Conservation (phyloP, 1,284 basidiomycete genomes). For the Trametes sp. region DNA sequence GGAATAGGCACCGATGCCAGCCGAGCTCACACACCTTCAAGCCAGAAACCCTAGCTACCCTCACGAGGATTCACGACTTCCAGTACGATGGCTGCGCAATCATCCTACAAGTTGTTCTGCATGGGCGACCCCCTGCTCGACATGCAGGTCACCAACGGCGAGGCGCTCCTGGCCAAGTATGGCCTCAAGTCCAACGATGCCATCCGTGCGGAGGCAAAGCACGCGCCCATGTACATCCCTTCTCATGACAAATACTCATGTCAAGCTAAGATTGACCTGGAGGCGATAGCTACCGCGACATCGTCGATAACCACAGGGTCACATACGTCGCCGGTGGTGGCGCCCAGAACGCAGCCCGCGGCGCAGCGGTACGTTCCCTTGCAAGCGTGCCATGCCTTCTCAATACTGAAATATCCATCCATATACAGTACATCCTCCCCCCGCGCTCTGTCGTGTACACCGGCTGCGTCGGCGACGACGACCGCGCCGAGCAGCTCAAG, state of each 20-base stretch:
- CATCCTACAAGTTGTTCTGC: constrained; percentile 69
- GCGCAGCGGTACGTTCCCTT: constrained; percentile 82
- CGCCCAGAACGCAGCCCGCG: constrained; percentile 95
- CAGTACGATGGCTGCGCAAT: constrained; percentile 33
- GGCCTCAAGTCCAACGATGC: constrained; percentile 95
- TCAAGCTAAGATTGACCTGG: background rate
- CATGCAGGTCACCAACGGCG: constrained; percentile 87
- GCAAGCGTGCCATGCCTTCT: background rate
- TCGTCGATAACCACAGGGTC: constrained; percentile 80
- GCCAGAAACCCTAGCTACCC: constrained; percentile 17
- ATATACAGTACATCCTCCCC: constrained; percentile 87
- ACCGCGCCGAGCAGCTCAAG: constrained; percentile 88
- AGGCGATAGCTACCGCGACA: constrained; percentile 81
- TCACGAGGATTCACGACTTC: constrained; percentile 18
- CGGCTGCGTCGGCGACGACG: constrained; percentile 94
- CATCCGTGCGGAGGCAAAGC: constrained; percentile 93
- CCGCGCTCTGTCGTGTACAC: constrained; percentile 93
- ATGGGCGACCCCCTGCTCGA: constrained; percentile 92
- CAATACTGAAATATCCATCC: constrained; percentile 6
- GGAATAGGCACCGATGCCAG: constrained; percentile 17
- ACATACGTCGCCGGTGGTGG: constrained; percentile 98
- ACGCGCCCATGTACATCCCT: constrained; percentile 76
- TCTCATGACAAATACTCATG: constrained; percentile 3
- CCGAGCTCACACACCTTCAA: background rate
- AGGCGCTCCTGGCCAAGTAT: constrained; percentile 91